Evolutionary conservation across 495 filamentous ascomycete species (phyloP).

Genomic region (Astrocystis sublimbata): DNA sequence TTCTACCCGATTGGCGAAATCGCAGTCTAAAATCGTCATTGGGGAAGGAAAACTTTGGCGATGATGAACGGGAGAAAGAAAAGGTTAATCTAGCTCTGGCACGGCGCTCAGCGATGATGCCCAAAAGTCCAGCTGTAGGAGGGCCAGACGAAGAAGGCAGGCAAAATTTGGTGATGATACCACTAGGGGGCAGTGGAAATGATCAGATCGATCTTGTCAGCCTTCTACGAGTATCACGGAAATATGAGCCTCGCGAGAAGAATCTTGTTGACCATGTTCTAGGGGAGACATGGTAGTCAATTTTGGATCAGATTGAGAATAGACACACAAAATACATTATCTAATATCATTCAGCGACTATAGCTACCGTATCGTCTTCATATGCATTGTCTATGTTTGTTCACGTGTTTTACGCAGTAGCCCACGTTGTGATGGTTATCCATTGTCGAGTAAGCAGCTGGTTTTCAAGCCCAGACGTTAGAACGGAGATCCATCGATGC

Average conservation of each 20-base stretch:
- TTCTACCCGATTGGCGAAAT: constrained; percentile 21
- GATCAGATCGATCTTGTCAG: neutral
- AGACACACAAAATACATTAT: too few relatives aligned
- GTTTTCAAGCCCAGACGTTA: too few relatives aligned
- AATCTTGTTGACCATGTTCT: neutral
- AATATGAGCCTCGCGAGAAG: neutral
- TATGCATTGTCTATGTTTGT: too few relatives aligned
- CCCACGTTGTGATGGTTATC: too few relatives aligned
- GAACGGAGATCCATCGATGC: too few relatives aligned
- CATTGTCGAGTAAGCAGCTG: too few relatives aligned
- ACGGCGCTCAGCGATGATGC: neutral
- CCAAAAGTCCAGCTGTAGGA: neutral
- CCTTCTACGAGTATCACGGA: neutral
- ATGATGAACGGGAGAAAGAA: neutral
- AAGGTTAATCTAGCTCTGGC: neutral
- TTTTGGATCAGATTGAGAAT: too few relatives aligned
- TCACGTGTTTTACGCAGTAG: too few relatives aligned
- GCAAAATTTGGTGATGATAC: neutral
- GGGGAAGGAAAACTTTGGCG: neutral
- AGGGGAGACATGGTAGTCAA: neutral
- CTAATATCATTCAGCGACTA: too few relatives aligned
- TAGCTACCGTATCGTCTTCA: too few relatives aligned
- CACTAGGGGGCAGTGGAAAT: neutral
- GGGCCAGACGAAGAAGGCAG: neutral
- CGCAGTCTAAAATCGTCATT: constrained; percentile 6